phyloP scores from a whole-genome alignment of 441 rosid species.

The Erodium trifolium region DNA sequence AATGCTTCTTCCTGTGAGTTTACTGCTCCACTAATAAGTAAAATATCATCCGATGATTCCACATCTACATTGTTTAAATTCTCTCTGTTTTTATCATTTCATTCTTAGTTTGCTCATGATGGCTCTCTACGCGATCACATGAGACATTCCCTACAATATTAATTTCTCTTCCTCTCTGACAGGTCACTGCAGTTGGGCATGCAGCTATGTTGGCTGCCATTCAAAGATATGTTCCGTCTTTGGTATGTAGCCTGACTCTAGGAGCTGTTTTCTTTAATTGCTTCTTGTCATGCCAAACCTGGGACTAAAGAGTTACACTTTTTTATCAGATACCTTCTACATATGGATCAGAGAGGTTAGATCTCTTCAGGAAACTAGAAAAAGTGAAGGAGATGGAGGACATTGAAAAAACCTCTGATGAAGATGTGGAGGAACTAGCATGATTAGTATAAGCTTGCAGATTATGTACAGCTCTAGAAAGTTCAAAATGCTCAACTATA shows the following conservation, averaged over 20 bases:
- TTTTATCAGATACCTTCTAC: conserved; percentile 81
- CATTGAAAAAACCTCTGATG: conserved; percentile 46
- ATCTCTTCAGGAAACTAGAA: conserved; percentile 86
- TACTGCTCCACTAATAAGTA: conserved; percentile 4
- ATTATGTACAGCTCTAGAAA: conserved; percentile 18
- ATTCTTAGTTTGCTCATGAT: neutral
- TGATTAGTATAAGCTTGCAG: conserved; percentile 16
- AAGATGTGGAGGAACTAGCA: conserved; percentile 33
- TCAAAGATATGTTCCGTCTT: conserved; percentile 87
- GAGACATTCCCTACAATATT: neutral
- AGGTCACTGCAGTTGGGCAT: conserved; percentile 98
- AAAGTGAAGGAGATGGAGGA: conserved; percentile 72
- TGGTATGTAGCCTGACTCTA: conserved; percentile 38
- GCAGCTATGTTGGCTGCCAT: conserved; percentile 97
- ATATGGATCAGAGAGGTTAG: conserved; percentile 83
- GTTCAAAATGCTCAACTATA: neutral
- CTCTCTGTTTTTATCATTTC: neutral
- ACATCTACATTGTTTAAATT: neutral
- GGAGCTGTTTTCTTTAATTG: conserved; percentile 11
- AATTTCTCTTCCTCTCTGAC: conserved; percentile 16
- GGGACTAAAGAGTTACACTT: conserved; percentile 12
- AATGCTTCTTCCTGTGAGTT: conserved; percentile 98
- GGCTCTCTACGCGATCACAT: neutral
- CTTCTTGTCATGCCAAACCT: conserved; percentile 8
- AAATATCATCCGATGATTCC: conserved; percentile 5